A percentile compares a stretch with the other conserved stretches of the same genome.
Evolutionary conservation across 2,329 filamentous ascomycete species (phyloP).

Genomic region (Zasmidium citrigriseum): DNA sequence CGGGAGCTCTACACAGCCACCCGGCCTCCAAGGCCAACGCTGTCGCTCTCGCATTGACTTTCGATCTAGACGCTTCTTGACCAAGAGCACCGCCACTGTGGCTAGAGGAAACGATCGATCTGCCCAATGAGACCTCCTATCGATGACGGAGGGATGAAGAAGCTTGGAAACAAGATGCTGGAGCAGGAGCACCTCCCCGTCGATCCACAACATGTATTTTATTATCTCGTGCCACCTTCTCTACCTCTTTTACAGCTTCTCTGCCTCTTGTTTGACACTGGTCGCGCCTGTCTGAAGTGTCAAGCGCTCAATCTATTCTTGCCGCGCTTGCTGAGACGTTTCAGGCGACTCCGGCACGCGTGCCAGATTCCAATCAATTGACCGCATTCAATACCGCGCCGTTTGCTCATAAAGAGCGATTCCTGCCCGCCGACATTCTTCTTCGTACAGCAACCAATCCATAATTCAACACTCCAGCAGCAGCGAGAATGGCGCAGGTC

Average conservation of each 20-base stretch:
- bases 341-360: constrained; percentile 6
- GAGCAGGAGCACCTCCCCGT: not conserved
- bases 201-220: no score
- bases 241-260: no score
- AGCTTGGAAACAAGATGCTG: constrained; percentile 5
- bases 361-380: constrained; percentile 18
- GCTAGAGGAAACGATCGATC: not conserved
- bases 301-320: constrained; percentile 2
- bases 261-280: not conserved
- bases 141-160: constrained; percentile 1
- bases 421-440: not conserved
- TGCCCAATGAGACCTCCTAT: not conserved
- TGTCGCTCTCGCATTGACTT: not conserved
- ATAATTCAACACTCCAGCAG: not conserved
- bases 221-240: no score
- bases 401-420: not conserved
- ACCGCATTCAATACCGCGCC: not conserved
- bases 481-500: constrained; percentile 44
- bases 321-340: not conserved
- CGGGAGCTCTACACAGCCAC: not conserved
- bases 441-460: not conserved
- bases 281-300: not conserved
- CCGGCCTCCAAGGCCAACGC: not conserved
- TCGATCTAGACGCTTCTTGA: not conserved
- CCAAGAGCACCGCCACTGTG: not conserved